A percentile compares a stretch with the other conserved stretches of the same genome.
Conservation (phyloP, 2,329 filamentous ascomycete genomes). For the Phialocephala subalpina region DNA sequence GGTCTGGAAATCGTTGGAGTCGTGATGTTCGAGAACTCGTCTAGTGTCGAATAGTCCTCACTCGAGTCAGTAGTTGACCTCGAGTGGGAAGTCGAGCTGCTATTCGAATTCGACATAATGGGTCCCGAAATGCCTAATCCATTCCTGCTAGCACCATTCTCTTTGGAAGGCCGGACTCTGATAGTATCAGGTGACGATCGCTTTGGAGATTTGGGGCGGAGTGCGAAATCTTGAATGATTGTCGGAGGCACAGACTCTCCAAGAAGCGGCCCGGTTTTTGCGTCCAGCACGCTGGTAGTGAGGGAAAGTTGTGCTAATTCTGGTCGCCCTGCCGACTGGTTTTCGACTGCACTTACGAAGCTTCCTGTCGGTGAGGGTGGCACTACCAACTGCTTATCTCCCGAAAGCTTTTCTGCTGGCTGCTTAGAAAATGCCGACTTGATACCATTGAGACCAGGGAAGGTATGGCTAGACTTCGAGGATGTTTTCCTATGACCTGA, state of each 20-base stretch:
- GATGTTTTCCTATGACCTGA: conserved; percentile 14
- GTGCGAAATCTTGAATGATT: conserved; percentile 13
- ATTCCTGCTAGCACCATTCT: background rate
- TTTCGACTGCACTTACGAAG: conserved; percentile 20
- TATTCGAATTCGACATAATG: background rate
- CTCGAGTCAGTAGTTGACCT: conserved; percentile 39
- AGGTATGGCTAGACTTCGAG: conserved; percentile 5
- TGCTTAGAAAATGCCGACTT: conserved; percentile 26
- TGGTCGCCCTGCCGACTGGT: background rate
- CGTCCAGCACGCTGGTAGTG: background rate
- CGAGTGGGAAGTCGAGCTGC: conserved; percentile 18
- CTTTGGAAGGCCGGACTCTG: background rate
- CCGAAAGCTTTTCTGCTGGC: background rate
- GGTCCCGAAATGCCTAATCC: background rate
- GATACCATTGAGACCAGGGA: conserved; percentile 24
- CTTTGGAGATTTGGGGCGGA: background rate
- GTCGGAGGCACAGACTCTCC: conserved; percentile 10
- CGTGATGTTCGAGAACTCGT: conserved; percentile 40
- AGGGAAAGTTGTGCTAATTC: conserved; percentile 8
- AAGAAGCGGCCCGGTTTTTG: conserved; percentile 17
- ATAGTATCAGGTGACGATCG: background rate
- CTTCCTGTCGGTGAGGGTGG: conserved; percentile 18
- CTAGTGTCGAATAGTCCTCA: conserved; percentile 39
- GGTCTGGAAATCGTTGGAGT: conserved; percentile 40
- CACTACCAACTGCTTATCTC: background rate